These are phyloP conservation scores for Penicillium ochrochloron DNA, from an alignment of 495 filamentous ascomycete species.

Conservation along the genomic window DNA sequence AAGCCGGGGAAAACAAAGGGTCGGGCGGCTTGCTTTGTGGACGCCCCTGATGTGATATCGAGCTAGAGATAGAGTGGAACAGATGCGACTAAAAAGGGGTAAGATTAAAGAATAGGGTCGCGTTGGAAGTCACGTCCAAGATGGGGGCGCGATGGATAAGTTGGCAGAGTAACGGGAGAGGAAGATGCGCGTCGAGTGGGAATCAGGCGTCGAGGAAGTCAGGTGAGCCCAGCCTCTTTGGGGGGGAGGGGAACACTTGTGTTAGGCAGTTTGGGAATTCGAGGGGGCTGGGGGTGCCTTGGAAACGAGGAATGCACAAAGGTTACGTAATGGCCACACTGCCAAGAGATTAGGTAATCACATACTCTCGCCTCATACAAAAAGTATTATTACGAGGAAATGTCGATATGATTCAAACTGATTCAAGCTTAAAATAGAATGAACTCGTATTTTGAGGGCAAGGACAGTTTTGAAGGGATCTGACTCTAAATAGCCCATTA, in stretches of 20 bases:
- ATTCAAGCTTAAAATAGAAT: too few species aligned
- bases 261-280: slow-evolving; percentile 26
- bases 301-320: slow-evolving; percentile 12
- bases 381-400: too few species aligned
- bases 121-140: slow-evolving; percentile 24
- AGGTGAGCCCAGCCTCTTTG: slow-evolving; percentile 21
- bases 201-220: slow-evolving; percentile 29
- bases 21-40: slow-evolving; percentile 15
- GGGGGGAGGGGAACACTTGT: not conserved
- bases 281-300: slow-evolving; percentile 35
- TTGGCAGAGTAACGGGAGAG: slow-evolving; percentile 34
- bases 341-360: not conserved
- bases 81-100: slow-evolving; percentile 11
- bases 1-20: slow-evolving; percentile 45
- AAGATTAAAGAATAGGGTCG: slow-evolving; percentile 14
- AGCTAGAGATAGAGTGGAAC: not conserved
- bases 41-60: not conserved
- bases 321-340: slow-evolving; percentile 1
- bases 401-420: too few species aligned
- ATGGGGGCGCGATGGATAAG: slow-evolving; percentile 30
- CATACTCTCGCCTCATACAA: not conserved
- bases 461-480: too few species aligned
- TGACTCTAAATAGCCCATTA: not conserved
- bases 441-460: too few species aligned
- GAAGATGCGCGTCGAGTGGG: slow-evolving; percentile 35